These are phyloP conservation scores for Gremmenia infestans DNA, from an alignment of 2,329 filamentous ascomycete species.

Conservation along the genomic window DNA sequence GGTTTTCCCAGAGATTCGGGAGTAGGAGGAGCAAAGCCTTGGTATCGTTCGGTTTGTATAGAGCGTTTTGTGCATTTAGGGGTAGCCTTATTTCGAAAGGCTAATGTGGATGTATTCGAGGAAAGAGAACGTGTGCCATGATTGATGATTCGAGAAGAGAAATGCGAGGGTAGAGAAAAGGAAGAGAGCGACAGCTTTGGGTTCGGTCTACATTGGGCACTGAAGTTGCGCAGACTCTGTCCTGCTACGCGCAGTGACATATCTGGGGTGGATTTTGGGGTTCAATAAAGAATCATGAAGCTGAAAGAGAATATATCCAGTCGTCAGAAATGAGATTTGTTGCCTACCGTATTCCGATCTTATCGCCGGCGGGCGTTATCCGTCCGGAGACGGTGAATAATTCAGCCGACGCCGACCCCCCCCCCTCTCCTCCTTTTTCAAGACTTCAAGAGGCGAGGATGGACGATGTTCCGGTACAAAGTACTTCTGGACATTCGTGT, in stretches of 20 bases:
- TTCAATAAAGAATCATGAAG: neutral
- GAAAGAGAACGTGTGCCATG: neutral
- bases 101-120: constrained; percentile 2
- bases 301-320: neutral
- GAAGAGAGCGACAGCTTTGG: neutral
- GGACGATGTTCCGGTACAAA: no score
- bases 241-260: constrained; percentile 28
- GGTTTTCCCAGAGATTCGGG: constrained; percentile 74
- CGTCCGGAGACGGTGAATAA: no score
- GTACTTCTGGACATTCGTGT: no score
- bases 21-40: constrained; percentile 69
- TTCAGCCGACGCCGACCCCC: no score
- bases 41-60: constrained; percentile 42
- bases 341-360: neutral
- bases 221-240: constrained; percentile 14
- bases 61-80: constrained; percentile 15
- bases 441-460: no score
- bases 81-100: constrained; percentile 4
- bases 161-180: neutral
- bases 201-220: constrained; percentile 8
- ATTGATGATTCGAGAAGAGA: neutral
- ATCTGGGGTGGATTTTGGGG: constrained; percentile 10
- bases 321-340: neutral
- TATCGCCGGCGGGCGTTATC: neutral
- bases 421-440: no score